These are phyloP conservation scores for Trichophyton simii DNA, from an alignment of 2,329 filamentous ascomycete species.

Conservation along the genomic window DNA sequence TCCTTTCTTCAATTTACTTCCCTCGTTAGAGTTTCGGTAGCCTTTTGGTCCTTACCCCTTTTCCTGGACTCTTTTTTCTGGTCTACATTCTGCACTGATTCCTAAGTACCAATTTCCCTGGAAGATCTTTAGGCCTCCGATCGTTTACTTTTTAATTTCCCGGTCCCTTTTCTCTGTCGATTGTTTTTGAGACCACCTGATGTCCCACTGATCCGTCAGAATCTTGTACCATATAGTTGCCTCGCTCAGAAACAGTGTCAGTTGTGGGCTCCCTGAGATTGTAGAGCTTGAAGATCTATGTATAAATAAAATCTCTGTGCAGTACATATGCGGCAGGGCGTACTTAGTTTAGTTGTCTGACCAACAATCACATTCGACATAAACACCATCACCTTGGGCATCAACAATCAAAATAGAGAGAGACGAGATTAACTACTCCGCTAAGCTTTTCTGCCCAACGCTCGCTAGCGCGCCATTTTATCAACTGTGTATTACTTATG, in stretches of 20 bases:
- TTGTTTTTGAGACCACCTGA: not conserved
- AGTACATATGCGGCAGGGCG: too few relatives aligned
- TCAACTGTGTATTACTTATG: too few relatives aligned
- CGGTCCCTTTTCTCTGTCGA: not conserved
- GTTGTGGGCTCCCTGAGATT: too few relatives aligned
- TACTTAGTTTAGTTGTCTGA: too few relatives aligned
- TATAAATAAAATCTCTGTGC: too few relatives aligned
- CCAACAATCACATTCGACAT: too few relatives aligned
- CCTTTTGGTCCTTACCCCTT: not conserved
- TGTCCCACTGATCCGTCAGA: not conserved
- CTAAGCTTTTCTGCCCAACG: too few relatives aligned
- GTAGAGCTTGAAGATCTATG: too few relatives aligned
- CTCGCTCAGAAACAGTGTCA: not conserved
- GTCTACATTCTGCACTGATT: not conserved
- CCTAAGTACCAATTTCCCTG: not conserved
- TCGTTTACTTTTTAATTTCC: not conserved
- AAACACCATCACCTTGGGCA: too few relatives aligned
- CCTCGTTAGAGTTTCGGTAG: not conserved
- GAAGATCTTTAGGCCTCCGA: not conserved
- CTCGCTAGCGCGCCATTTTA: too few relatives aligned
- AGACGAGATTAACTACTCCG: too few relatives aligned
- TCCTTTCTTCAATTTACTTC: not conserved
- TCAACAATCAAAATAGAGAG: too few relatives aligned
- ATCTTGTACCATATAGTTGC: not conserved
- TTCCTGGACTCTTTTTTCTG: not conserved